Evolutionary conservation across 164 flowering plant species (phyloP), one percentile per base, ranked within the genome.

Genomic region (Magnolia kwangsiensis): DNA sequence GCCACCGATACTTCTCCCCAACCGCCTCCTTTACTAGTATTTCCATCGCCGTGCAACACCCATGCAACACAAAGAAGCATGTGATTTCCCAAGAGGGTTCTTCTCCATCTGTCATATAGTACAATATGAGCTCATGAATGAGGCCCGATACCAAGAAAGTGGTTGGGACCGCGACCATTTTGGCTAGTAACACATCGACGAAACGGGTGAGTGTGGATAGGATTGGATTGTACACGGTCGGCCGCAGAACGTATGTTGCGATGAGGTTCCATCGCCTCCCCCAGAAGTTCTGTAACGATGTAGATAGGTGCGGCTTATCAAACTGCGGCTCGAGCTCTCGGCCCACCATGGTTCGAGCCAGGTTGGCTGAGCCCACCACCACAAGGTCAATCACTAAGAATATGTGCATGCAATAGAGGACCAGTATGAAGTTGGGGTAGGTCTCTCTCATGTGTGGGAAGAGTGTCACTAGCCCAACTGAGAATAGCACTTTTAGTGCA

Each of bases 341-440:
- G 20, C 79, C 79, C 2, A 76, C 58, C 23, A 65, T 19, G 50
- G 55, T 51, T 13, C 72, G 49, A 63, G 66, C 75, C 51, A 21
- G 49, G 63, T 7, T 3, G 16, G 71, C 71, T 3, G 13, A 20
- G 20, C 51, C 0, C 8, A 50, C 83, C 1, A 87, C 72, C 7
- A 78, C 37, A 20, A 79, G 20, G 37, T 82, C 88, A 0, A 76
- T 4, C 1, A 73, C 78, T 0, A 85, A 70, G 72, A 78, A 86
- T 23, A 79, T 5, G 58, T 83, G 81, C 45, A 55, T 51, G 51
- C 82, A 80, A 67, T 78, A 83, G 55, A 85, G 75, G 13, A 63
- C 29, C 13, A 82, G 63, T 13, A 85, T 18, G n/a, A 77, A 29
- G 31, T 74, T 14, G 13, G 75, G 78, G 63, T 74, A 77, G 18